Evolutionary conservation across 129 eudicot genomes (phyloP), one percentile per base, ranked within the genome.

Genomic region (Helianthus tuberosus): DNA sequence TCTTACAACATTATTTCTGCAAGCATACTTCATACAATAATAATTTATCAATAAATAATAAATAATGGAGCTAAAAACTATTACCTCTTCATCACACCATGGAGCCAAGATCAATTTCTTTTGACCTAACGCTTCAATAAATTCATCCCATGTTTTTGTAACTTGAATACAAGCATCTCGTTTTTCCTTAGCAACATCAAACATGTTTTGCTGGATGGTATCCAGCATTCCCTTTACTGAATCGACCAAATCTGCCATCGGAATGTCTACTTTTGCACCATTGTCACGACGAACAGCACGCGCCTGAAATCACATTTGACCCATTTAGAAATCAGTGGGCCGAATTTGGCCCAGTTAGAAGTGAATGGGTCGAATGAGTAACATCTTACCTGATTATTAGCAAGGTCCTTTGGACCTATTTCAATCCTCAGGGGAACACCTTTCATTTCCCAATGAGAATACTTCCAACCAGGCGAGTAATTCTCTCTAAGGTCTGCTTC

Each of bases 401-500:
- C 95, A 35, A 93, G 77, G 75, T 93, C 98, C 75, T 88, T 93
- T 64, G 98, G 98, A 25, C 98, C 98, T 11, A 93, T 93, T 71
- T 93, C 96, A 69, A 93, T 81, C 77, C 98, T 83, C 51, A 92
- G 76, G 53, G 98, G 98, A 68, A 92, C 98, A 63, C 98, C 98
- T 79, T 89, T 89, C 96, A 92, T 79, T 84, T 92, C 98, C 98
- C 98, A 92, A 9, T 92, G 86, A 49, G 98, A 92, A 64, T 92
- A 92, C 86, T 92, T 92, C 98, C 98, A 92, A 5, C 98, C 98
- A 62, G 98, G 98, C 14, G 96, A 87, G 71, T 89, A 89, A 52
- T 92, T 92, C 72, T 89, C 98, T 72, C 98, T 84, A 27, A 84
- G 89, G 75, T 92, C 98, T 1, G 94, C 81, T 73, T 92, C 96